phyloP scores from a whole-genome alignment of 1,284 basidiomycete genomes.

The Ustilago crameri region DNA sequence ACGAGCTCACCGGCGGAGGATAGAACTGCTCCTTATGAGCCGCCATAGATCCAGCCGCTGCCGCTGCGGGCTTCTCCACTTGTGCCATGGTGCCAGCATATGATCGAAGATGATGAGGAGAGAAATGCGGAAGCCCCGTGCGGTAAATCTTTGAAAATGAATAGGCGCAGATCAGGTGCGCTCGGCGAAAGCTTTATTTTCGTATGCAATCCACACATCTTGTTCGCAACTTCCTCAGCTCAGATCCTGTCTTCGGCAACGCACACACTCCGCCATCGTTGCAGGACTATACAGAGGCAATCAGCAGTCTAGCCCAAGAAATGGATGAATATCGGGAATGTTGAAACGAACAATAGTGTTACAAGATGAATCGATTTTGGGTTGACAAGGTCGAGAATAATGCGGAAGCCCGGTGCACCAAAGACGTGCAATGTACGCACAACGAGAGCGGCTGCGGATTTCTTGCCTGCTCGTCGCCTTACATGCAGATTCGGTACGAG shows the following conservation, averaged over 20 bases:
- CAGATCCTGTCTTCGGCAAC: too few species aligned
- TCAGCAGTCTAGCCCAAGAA: too few species aligned
- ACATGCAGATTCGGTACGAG: constrained; percentile 81
- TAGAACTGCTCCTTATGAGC: neutral
- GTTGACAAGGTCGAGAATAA: neutral
- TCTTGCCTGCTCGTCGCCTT: constrained; percentile 5
- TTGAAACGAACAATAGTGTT: constrained; percentile 14
- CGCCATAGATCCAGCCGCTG: neutral
- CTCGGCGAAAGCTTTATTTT: too few species aligned
- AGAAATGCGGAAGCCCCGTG: too few species aligned
- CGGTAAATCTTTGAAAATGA: too few species aligned
- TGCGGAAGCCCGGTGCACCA: neutral
- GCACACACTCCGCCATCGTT: neutral
- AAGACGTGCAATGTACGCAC: too few species aligned
- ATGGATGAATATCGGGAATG: too few species aligned
- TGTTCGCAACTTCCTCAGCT: too few species aligned
- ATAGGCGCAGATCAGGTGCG: too few species aligned
- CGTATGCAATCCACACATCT: too few species aligned
- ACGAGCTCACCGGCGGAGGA: constrained; percentile 27
- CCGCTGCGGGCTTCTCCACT: neutral
- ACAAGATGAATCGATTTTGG: constrained; percentile 7
- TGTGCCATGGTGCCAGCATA: neutral
- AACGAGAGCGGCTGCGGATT: too few species aligned
- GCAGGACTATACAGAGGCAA: neutral
- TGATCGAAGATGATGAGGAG: neutral